Base-by-base conservation (phyloP, 306 rosid species). In the Datisca glomerata region DNA sequence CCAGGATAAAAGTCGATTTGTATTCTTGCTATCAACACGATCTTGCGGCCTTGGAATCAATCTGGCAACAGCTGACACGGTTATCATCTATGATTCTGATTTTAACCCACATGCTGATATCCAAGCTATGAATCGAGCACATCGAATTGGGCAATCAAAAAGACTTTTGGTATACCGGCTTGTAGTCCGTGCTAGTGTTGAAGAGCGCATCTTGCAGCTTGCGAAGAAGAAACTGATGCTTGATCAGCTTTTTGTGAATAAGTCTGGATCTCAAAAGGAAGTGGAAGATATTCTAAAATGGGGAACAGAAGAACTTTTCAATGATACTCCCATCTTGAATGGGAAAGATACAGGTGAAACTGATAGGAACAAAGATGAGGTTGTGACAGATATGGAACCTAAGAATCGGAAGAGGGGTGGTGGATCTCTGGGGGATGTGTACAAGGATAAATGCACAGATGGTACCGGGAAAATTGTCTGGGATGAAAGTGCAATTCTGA, bases 51-150 rank as follows among this genome's bases (percentile, higher is more conserved):
- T 91, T 52, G 98, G 98, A 57, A 91, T 91, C 51, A 91, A 91
- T 64, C 73, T 91, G 80, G 98, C 96, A 60, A 84, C 94, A 23
- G 98, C 98, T 28, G 98, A 91, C 77, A 91, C 98, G 18, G 98
- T 91, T 62, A 85, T 91, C 59, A 91, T 91, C 49, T 91, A 91
- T 66, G 98, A 91, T 69, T 91, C 98, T 55, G 98, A 91, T 73
- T 91, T 91, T 67, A 91, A 91, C 43, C 98, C 98, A 6, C 98
- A 91, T 75, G 98, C 98, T 49, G 98, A 91, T 71, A 91, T 91
- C 65, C 98, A 91, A 66, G 98, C 98, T 48, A 91, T 91, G 98
- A 91, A 91, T 65, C 92, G 98, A 24, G 98, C 98, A 31, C 98
- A 91, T 67, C 87, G 98, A 63, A 91, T 91, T 67, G 98, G 98